Conservation (phyloP, 371 early-diverging fungal species). For the Lichtheimia corymbifera region DNA sequence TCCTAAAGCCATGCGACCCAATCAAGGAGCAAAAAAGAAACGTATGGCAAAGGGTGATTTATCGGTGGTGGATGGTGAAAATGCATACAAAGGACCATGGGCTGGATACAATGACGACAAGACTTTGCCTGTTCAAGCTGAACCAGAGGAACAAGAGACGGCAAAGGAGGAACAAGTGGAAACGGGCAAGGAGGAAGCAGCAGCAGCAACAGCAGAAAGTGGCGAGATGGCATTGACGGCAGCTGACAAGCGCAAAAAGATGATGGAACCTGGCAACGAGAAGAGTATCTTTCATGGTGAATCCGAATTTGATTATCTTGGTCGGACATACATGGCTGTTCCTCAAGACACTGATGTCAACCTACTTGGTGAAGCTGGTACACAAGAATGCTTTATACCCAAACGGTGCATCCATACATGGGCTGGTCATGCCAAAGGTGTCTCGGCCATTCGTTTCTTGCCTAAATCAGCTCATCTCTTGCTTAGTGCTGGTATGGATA, state of each 20-base stretch:
- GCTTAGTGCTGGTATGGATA: slow-evolving; percentile 90
- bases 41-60: slow-evolving; percentile 83
- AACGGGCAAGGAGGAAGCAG: slow-evolving; percentile 6
- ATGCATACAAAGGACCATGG: slow-evolving; percentile 94
- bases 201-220: not conserved
- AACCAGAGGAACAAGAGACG: not conserved
- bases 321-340: slow-evolving; percentile 93
- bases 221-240: slow-evolving; percentile 11
- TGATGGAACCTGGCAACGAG: slow-evolving; percentile 38
- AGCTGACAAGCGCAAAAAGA: slow-evolving; percentile 37
- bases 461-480: slow-evolving; percentile 91
- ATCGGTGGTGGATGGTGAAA: slow-evolving; percentile 72
- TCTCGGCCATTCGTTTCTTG: slow-evolving; percentile 87
- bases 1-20: slow-evolving; percentile 46
- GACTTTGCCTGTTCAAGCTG: not conserved
- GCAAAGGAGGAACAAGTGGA: slow-evolving; percentile 10
- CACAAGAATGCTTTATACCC: slow-evolving; percentile 84
- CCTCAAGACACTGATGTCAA: slow-evolving; percentile 85
- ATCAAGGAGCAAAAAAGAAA: slow-evolving; percentile 59
- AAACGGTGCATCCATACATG: slow-evolving; percentile 88
- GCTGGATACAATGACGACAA: slow-evolving; percentile 89
- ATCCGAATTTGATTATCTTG: slow-evolving; percentile 85
- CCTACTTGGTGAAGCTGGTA: slow-evolving; percentile 72
- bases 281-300: slow-evolving; percentile 77
- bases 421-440: slow-evolving; percentile 92